These are phyloP conservation scores for Bryum argenteum DNA, from an alignment of 225 moss, liverwort and hornwort species.

Conservation along the genomic window DNA sequence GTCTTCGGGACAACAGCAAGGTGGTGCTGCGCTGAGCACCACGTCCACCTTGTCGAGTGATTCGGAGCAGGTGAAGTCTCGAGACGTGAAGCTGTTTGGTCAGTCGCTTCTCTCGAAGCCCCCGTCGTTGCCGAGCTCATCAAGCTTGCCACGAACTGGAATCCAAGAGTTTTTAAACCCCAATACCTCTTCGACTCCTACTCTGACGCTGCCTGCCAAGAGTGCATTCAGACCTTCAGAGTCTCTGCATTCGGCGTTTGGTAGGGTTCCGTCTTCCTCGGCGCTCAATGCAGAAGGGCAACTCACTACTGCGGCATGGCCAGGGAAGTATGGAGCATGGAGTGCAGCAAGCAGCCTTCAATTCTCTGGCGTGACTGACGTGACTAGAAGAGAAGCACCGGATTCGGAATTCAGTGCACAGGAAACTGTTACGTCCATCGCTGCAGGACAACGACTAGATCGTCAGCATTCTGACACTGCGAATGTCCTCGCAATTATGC, in stretches of 20 bases:
- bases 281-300: constrained; percentile 30
- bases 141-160: constrained; percentile 24
- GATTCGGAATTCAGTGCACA: constrained; percentile 35
- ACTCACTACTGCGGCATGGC: constrained; percentile 26
- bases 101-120: constrained; percentile 97
- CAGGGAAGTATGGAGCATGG: constrained; percentile 44
- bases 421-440: constrained; percentile 30
- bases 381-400: constrained; percentile 25
- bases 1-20: constrained; percentile 52
- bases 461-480: constrained; percentile 32
- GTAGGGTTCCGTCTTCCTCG: constrained; percentile 42
- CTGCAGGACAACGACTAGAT: constrained; percentile 13
- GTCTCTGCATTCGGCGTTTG: constrained; percentile 52
- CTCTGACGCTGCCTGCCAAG: constrained; percentile 38
- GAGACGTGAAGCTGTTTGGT: constrained; percentile 95
- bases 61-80: constrained; percentile 61
- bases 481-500: constrained; percentile 13
- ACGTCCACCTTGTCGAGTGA: constrained; percentile 59
- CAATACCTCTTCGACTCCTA: constrained; percentile 37
- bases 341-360: constrained; percentile 42
- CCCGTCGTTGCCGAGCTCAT: constrained; percentile 33
- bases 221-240: constrained; percentile 40
- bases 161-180: constrained; percentile 51
- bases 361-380: constrained; percentile 40
- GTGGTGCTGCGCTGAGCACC: constrained; percentile 47